Evolutionary conservation across 2,329 filamentous ascomycete species (phyloP).

Genomic region (Incumbomyces delicatus): DNA sequence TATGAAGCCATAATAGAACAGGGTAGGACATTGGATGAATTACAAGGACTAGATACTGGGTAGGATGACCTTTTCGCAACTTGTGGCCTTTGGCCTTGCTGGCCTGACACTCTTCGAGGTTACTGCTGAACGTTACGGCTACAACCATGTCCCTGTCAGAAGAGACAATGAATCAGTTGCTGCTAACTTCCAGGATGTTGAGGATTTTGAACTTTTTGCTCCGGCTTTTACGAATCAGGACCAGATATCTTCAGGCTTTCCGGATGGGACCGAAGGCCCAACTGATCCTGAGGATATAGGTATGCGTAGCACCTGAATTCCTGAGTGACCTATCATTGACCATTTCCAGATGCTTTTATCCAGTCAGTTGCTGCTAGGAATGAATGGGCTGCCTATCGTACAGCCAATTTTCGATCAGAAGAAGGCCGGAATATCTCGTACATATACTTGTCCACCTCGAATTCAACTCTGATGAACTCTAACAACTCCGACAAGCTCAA

Average conservation of each 20-base stretch:
- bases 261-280: constrained; percentile 7
- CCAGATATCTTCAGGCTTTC: neutral
- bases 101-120: constrained; percentile 3
- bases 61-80: constrained; percentile 22
- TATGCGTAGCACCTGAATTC: neutral
- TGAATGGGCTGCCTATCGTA: constrained; percentile 5
- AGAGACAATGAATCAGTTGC: constrained; percentile 8
- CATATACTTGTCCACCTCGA: constrained; percentile 1
- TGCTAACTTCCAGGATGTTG: constrained; percentile 4
- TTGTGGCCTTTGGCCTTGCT: constrained; percentile 9
- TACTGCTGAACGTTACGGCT: constrained; percentile 1
- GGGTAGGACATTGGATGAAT: neutral
- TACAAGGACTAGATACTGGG: neutral
- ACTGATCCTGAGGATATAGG: constrained; percentile 7
- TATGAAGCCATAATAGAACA: constrained; percentile 5
- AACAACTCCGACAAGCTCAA: constrained; percentile 6
- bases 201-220: constrained; percentile 6
- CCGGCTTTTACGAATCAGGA: constrained; percentile 8
- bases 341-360: constrained; percentile 4
- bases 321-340: neutral
- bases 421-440: constrained; percentile 8
- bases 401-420: constrained; percentile 6
- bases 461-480: neutral
- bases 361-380: constrained; percentile 5
- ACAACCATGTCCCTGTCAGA: constrained; percentile 5